Percentiles rank a stretch among this genome's conserved stretches.
These are phyloP conservation scores for Phanerochaete carnosa DNA, from an alignment of 768 basidiomycete species.

Conservation along the genomic window DNA sequence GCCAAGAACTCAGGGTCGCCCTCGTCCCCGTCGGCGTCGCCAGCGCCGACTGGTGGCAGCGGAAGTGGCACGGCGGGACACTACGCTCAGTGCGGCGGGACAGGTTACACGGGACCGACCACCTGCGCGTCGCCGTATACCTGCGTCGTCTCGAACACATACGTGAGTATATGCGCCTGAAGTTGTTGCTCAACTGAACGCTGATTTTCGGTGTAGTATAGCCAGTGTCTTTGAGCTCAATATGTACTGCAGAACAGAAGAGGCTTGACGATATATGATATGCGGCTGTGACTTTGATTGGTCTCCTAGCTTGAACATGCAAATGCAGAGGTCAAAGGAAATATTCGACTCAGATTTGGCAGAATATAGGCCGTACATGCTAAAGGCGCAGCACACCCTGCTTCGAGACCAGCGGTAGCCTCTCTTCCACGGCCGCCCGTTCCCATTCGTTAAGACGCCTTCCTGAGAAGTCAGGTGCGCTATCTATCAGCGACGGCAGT, in stretches of 20 bases:
- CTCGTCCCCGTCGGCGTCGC: not conserved
- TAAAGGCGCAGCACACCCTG: not conserved
- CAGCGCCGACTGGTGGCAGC: not conserved
- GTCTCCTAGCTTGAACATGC: too few species aligned
- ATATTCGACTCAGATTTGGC: too few species aligned
- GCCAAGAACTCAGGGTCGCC: slow-evolving; percentile 14
- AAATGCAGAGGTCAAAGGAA: too few species aligned
- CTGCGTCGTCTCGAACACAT: slow-evolving; percentile 6
- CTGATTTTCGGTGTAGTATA: not conserved
- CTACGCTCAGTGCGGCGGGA: slow-evolving; percentile 22
- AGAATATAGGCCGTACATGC: too few species aligned
- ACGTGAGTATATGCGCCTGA: not conserved
- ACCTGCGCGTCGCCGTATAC: slow-evolving; percentile 9
- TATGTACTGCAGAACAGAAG: too few species aligned
- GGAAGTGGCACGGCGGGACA: slow-evolving; percentile 10
- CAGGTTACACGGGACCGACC: slow-evolving; percentile 10
- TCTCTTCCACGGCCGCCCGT: not conserved
- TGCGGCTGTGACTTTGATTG: too few species aligned
- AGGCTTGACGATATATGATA: too few species aligned
- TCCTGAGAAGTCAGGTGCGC: not conserved
- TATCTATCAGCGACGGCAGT: not conserved
- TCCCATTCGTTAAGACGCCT: not conserved
- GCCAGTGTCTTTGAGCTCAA: not conserved
- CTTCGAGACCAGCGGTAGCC: not conserved
- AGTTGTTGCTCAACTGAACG: not conserved